A percentile compares a stretch with the other conserved stretches of the same genome.
phyloP scores from a whole-genome alignment of 192 early-diverging fungal genomes.

The Linnemannia elongata region DNA sequence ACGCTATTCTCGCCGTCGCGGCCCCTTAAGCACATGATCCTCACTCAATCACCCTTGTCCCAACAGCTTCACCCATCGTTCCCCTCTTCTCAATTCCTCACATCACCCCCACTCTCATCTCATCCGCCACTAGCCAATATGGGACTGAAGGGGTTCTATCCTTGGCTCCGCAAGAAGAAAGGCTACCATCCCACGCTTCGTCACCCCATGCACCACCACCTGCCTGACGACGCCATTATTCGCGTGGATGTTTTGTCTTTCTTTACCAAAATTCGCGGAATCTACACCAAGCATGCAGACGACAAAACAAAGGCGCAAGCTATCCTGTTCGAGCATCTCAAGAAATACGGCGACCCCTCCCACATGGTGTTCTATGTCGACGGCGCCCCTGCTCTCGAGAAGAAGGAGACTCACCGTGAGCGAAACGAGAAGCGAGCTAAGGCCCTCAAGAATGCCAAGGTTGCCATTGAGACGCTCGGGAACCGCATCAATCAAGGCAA shows the following conservation, averaged over 20 bases:
- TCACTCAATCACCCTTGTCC: no score
- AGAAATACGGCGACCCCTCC: conserved; percentile 6
- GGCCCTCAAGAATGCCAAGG: conserved; percentile 14
- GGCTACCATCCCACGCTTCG: background rate
- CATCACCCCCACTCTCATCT: no score
- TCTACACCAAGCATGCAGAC: background rate
- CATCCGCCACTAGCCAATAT: background rate
- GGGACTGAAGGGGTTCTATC: background rate
- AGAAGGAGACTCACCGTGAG: conserved; percentile 13
- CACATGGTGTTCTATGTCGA: conserved; percentile 17
- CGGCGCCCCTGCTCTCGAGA: conserved; percentile 16
- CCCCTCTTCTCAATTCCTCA: no score
- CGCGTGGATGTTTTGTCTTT: background rate
- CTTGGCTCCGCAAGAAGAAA: conserved; percentile 1
- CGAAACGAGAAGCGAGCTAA: background rate
- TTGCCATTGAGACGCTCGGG: background rate
- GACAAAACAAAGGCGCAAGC: background rate
- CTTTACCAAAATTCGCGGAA: background rate
- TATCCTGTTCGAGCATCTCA: background rate
- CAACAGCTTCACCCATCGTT: no score
- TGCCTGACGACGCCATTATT: background rate
- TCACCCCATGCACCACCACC: background rate
- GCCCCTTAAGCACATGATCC: no score
- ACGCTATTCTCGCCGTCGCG: no score
- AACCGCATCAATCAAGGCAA: background rate